Base-by-base conservation (phyloP, 331 rosid species). In the Pyracantha coccinea region DNA sequence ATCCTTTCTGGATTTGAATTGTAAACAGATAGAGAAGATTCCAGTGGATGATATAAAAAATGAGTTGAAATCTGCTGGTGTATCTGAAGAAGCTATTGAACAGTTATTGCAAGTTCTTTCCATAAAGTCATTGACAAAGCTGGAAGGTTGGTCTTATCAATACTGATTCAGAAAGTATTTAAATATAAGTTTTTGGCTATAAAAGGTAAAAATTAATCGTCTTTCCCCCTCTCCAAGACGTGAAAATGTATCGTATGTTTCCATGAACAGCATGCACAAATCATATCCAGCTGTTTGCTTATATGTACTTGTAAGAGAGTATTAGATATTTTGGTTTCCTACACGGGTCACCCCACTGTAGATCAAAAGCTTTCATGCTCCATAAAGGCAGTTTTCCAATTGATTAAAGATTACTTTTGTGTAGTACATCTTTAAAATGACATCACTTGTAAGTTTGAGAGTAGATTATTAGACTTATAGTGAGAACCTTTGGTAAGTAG, bases 51-150 rank as follows among this genome's bases (percentile, higher is more conserved):
- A 94, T 78, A 78, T 92, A 20, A 90, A 92, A 72, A 86, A 84
- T 68, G 96, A 90, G 79, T 78, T 94, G 86, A 80, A 80, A 74
- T 83, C 82, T 67, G 79, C 71, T 73, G 99, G 99, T 69, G 83
- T 92, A 60, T 83, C 91, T 6, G 85, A 89, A 66, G 90, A 92
- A 79, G 99, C 96, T 66, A 77, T 87, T 45, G 90, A 88, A 73
- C 87, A 92, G 73, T 82, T 94, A 73, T 81, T 94, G 92, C 88
- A 86, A 82, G 93, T 92, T 66, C 97, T 94, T 88, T 90, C 97
- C 72, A 75, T 94, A 27, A 94, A 91, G 89, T 94, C 96, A 72
- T 85, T 94, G 92, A 53, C 86, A 55, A 75, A 88, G 86, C 84
- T 94, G 81, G 99, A 94, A 94, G 99, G 99, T 94, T 76, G 38